Base-by-base conservation (phyloP, 192 early-diverging fungal species). In the Funneliformis geosporum region DNA sequence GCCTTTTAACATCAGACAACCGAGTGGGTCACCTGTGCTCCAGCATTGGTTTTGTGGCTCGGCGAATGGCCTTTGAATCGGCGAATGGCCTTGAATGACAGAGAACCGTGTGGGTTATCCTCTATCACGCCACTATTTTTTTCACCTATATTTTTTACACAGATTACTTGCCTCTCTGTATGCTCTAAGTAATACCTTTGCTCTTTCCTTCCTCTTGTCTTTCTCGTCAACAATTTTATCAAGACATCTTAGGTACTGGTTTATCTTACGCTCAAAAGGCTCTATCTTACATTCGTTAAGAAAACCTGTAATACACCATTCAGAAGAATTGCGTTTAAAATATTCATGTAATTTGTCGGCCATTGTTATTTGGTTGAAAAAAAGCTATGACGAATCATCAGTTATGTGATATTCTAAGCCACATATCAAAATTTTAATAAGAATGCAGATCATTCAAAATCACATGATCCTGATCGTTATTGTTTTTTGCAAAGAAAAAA, bases 301-400 rank as follows among this genome's bases (percentile, higher is more conserved):
- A 67, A 67, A 40, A 23, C n/a, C 65, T 27, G 28, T 14, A 67
- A 67, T 67, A 67, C 25, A 23, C 65, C n/a, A 67, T 28, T 67
- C 65, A 14, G 65, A 27, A 12, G 65, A 67, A 12, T 67, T 67
- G 28, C 65, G 6, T 4, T 67, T 40, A 12, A 67, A 67, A 14
- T 67, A 67, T 67, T 67, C 65, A 60, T 60, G 3, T 60, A 60
- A 21, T 60, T 60, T n/a, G n/a, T 60, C n/a, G 10, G 59, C 11
- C 10, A 60, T 60, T 43, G 8, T 43, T 43, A 43, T 43, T n/a
- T n/a, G n/a, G n/a, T n/a, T n/a, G n/a, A n/a, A n/a, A n/a, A n/a
- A n/a, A n/a, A n/a, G n/a, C n/a, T n/a, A n/a, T n/a, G n/a, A n/a
- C n/a, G n/a, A n/a, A n/a, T n/a, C n/a, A n/a, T n/a, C n/a, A n/a